These are phyloP conservation scores for Neurospora pannonica DNA, from an alignment of 495 filamentous ascomycete genomes.

Conservation along the genomic window DNA sequence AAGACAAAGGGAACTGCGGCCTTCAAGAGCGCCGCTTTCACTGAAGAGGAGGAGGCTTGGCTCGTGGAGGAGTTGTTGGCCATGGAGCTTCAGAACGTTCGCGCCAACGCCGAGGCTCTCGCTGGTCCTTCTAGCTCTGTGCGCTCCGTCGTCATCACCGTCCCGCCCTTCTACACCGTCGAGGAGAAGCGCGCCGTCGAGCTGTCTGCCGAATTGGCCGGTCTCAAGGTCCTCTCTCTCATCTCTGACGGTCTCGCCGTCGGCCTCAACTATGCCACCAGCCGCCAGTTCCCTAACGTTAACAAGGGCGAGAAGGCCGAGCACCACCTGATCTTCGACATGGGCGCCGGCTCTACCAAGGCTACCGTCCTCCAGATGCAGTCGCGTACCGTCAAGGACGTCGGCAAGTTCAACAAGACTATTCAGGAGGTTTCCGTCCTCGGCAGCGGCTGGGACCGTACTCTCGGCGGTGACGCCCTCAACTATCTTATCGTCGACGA, in stretches of 20 bases:
- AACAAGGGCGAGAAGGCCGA: slow-evolving; percentile 83
- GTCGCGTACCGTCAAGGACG: slow-evolving; percentile 78
- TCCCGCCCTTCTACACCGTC: slow-evolving; percentile 82
- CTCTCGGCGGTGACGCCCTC: slow-evolving; percentile 80
- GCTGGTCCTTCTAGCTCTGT: slow-evolving; percentile 71
- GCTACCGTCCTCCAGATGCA: slow-evolving; percentile 91
- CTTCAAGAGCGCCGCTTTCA: slow-evolving; percentile 65
- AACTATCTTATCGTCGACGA: slow-evolving; percentile 82
- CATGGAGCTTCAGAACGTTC: slow-evolving; percentile 89
- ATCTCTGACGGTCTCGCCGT: slow-evolving; percentile 90
- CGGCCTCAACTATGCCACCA: slow-evolving; percentile 89
- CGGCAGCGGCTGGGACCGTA: slow-evolving; percentile 79
- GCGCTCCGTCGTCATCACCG: slow-evolving; percentile 76
- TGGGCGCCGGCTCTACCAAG: slow-evolving; percentile 95
- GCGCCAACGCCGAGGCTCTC: slow-evolving; percentile 72
- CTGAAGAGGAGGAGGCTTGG: slow-evolving; percentile 60
- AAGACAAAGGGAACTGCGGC: slow-evolving; percentile 60
- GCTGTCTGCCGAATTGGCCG: slow-evolving; percentile 77
- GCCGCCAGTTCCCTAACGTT: slow-evolving; percentile 74
- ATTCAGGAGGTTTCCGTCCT: slow-evolving; percentile 85
- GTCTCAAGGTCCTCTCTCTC: slow-evolving; percentile 72
- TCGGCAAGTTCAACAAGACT: slow-evolving; percentile 93
- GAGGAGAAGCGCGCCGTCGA: slow-evolving; percentile 80
- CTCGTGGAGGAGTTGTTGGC: slow-evolving; percentile 88
- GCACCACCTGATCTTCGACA: slow-evolving; percentile 88